Conservation (phyloP, 129 eudicot species). For the sunflower (Helianthus annuus) region DNA sequence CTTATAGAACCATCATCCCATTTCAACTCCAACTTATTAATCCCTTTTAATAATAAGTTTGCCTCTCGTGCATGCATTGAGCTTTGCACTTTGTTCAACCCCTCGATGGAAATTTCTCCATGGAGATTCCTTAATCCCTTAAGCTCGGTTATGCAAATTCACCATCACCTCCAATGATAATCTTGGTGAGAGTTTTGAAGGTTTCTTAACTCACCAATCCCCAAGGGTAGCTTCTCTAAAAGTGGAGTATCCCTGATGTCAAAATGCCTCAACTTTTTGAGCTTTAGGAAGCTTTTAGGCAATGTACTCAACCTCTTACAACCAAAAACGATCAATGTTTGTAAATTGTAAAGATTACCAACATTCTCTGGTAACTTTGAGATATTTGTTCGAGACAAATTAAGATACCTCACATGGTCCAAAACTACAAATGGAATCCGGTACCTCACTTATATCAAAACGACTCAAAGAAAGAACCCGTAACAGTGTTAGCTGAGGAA, state of each 20-base stretch:
- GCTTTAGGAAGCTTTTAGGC: slow-evolving; percentile 12
- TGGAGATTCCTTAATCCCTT: neutral
- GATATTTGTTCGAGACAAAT: slow-evolving; percentile 19
- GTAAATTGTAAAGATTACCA: neutral
- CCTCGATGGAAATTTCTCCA: neutral
- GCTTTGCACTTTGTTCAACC: neutral
- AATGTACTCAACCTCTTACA: neutral
- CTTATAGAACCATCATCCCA: neutral
- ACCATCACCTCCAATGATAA: neutral
- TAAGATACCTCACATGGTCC: slow-evolving; percentile 29
- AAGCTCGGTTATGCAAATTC: neutral
- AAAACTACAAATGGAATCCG: slow-evolving; percentile 7
- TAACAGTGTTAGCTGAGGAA: neutral
- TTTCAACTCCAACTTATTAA: neutral
- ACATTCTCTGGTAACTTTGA: neutral
- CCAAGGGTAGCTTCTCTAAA: slow-evolving; percentile 4
- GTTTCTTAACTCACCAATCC: slow-evolving; percentile 14
- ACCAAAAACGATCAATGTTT: neutral
- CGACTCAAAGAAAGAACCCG: slow-evolving; percentile 10
- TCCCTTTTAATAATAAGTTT: neutral
- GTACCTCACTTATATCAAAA: slow-evolving; percentile 7
- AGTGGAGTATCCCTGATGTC: neutral
- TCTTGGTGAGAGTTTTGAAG: neutral
- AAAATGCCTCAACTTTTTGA: neutral
- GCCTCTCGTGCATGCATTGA: neutral